Percentiles rank a stretch among this genome's conserved stretches.
Conservation (phyloP, 352 stramenopile species). For the Phytophthora ramorum region DNA sequence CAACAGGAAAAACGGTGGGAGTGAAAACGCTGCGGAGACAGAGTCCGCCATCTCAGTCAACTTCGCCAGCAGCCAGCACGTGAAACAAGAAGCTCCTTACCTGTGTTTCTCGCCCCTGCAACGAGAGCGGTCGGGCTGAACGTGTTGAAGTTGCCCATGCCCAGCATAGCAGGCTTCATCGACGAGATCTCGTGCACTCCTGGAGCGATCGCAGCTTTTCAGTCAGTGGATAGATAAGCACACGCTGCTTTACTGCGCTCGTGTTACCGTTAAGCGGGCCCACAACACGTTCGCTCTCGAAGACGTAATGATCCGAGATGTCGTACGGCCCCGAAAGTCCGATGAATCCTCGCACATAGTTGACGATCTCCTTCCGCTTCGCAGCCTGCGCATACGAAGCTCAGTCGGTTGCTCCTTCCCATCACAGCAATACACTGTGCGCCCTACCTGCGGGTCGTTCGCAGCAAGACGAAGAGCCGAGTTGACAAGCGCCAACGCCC, state of each 20-base stretch:
- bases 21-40: constrained; percentile 31
- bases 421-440: neutral
- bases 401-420: neutral
- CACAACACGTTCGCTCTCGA: constrained; percentile 65
- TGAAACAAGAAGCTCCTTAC: constrained; percentile 17
- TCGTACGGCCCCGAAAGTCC: constrained; percentile 72
- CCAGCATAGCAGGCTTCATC: constrained; percentile 82
- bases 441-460: constrained; percentile 24
- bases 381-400: constrained; percentile 1
- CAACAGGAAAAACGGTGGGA: constrained; percentile 64
- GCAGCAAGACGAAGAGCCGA: constrained; percentile 51
- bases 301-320: constrained; percentile 79
- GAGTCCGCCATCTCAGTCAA: neutral
- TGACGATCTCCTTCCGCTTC: constrained; percentile 40
- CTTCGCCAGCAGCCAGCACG: neutral
- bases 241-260: neutral
- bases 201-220: constrained; percentile 4
- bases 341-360: constrained; percentile 65
- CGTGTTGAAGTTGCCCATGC: constrained; percentile 58
- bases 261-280: constrained; percentile 51
- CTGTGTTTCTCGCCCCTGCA: constrained; percentile 19
- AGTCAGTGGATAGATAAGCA: neutral
- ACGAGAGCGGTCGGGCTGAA: constrained; percentile 59
- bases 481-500: constrained; percentile 59
- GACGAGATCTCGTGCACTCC: constrained; percentile 78